Base-by-base conservation (phyloP, 331 rosid species). In the Phaseolus coccineus region DNA sequence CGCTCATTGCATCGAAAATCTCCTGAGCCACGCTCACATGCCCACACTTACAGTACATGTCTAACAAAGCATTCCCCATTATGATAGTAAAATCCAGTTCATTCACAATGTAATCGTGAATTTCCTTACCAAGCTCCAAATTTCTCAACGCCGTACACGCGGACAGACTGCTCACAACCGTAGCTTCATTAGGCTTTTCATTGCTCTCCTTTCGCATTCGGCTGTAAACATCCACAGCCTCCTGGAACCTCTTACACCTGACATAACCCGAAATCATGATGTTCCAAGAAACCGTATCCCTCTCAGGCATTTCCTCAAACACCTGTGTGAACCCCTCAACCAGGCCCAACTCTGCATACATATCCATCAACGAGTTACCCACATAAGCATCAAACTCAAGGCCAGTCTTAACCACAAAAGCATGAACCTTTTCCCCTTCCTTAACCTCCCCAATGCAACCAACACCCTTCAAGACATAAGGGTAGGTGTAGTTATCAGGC, bases 401-500 rank as follows among this genome's bases (percentile, higher is more conserved):
- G 35, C 93, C 96, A 35, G 87, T 84, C 74, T 90, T 89, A 50
- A 88, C 65, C 33, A 80, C 91, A 75, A 87, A 84, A 53, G 90
- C 92, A 85, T 86, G 98, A 86, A 90, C 72, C 88, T 85, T 87
- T 53, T 11, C 56, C 35, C 91, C 96, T 67, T 88, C 88, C 33
- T 6, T 27, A 56, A 48, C 55, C 58, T 82, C 85, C 53, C 93
- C 77, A 68, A 85, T 71, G 65, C 83, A 86, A 71, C 92, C 93
- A 80, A 91, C 73, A 25, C 92, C 91, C 84, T 91, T 91, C 28
- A 85, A 80, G 57, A 89, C 92, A 87, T 85, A 90, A 22, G 98
- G 98, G 77, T 89, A 88, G 1, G 97, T 94, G 77, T 87, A 91
- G 80, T 86, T 90, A 83, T 94, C 94, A 0, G 98, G 96, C 70